A percentile compares a stretch with the other conserved stretches of the same genome.
These are phyloP conservation scores for Pyrus communis DNA, from an alignment of 306 rosid species.

Conservation along the genomic window DNA sequence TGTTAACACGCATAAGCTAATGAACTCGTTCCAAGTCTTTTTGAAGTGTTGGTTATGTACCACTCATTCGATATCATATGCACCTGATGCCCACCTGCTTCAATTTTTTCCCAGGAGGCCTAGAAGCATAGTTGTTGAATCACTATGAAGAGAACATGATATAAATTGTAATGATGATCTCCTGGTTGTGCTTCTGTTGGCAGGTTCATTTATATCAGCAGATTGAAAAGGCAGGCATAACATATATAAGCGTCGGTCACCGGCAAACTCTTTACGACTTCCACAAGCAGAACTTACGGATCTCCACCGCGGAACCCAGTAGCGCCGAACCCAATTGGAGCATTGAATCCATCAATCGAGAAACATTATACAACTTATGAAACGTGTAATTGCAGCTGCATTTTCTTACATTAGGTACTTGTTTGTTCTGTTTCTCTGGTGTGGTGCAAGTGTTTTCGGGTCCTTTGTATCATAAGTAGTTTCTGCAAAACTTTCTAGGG, in stretches of 20 bases:
- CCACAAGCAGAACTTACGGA: conserved; percentile 49
- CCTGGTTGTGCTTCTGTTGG: conserved; percentile 14
- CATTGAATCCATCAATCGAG: conserved; percentile 34
- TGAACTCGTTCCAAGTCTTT: neutral
- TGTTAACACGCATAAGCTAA: neutral
- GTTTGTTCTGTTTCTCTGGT: neutral
- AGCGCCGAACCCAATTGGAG: conserved; percentile 47
- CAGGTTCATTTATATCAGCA: conserved; percentile 69
- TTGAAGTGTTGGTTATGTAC: neutral
- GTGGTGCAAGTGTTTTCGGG: neutral
- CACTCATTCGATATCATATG: neutral
- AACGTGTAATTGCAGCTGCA: neutral
- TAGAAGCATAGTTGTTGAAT: too few species aligned
- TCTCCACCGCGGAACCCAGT: conserved; percentile 38
- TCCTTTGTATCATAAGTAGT: neutral
- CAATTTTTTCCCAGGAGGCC: too few species aligned
- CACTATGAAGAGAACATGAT: neutral
- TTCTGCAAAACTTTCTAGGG: neutral
- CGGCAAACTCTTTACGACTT: conserved; percentile 48
- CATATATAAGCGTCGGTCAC: conserved; percentile 83
- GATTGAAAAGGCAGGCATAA: conserved; percentile 66
- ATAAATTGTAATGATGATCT: neutral
- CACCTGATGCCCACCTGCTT: too few species aligned
- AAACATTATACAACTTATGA: conserved; percentile 18
- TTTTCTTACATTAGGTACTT: neutral